Conservation (phyloP, 345 rosid species). For the Litchi chinensis region DNA sequence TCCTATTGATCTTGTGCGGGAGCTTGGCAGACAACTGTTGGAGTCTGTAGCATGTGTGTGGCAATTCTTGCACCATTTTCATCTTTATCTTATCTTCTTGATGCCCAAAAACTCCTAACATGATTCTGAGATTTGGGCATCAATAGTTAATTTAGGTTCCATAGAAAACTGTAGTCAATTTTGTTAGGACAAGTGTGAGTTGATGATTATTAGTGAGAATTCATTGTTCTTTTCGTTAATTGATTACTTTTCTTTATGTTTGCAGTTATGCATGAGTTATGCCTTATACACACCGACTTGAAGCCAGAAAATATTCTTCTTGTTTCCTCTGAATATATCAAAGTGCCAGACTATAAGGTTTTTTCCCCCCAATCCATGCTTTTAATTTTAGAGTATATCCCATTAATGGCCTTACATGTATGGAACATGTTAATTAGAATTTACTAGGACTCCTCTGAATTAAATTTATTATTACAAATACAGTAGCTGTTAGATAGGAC, state of each 20-base stretch:
- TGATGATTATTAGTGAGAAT: slow-evolving; percentile 18
- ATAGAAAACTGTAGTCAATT: background rate
- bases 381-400: background rate
- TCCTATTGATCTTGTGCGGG: slow-evolving; percentile 99
- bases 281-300: slow-evolving; percentile 74
- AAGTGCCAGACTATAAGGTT: slow-evolving; percentile 80
- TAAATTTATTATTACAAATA: background rate
- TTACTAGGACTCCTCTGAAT: background rate
- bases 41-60: slow-evolving; percentile 99
- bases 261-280: slow-evolving; percentile 86
- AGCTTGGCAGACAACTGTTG: slow-evolving; percentile 99
- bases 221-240: slow-evolving; percentile 17
- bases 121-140: slow-evolving; percentile 18
- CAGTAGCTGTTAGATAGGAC: background rate
- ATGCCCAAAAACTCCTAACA: slow-evolving; percentile 23
- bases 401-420: background rate
- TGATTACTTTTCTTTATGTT: slow-evolving; percentile 21
- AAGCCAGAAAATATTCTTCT: slow-evolving; percentile 87
- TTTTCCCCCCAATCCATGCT: slow-evolving; percentile 1
- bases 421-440: background rate
- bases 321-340: slow-evolving; percentile 71
- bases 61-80: slow-evolving; percentile 57
- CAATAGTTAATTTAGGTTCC: slow-evolving; percentile 10
- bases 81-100: slow-evolving; percentile 42
- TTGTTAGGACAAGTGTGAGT: slow-evolving; percentile 10